Evolutionary conservation across 495 filamentous ascomycete genomes (phyloP).

Genomic region (Xylaria bambusicola): DNA sequence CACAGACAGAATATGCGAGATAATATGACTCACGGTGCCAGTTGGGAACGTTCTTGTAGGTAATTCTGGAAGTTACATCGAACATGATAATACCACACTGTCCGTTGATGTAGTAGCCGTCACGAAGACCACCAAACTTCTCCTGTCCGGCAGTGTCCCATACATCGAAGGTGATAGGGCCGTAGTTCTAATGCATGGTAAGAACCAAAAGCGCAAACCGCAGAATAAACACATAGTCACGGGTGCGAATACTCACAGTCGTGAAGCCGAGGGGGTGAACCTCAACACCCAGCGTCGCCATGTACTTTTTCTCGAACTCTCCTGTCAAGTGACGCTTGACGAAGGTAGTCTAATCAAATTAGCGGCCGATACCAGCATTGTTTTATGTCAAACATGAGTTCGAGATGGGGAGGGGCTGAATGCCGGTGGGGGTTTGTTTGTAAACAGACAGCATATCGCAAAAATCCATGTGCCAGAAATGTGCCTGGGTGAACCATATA

Average conservation of each 20-base stretch:
- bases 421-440: conserved; percentile 23
- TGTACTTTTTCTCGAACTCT: conserved; percentile 99
- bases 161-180: conserved; percentile 97
- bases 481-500: conserved; percentile 29
- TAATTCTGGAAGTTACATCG: conserved; percentile 99
- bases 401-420: conserved; percentile 26
- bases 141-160: conserved; percentile 99
- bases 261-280: conserved; percentile 94
- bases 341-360: conserved; percentile 83
- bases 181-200: conserved; percentile 72
- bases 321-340: conserved; percentile 99
- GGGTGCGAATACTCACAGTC: conserved; percentile 72
- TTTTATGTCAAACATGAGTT: conserved; percentile 9
- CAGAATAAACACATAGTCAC: conserved; percentile 15
- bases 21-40: conserved; percentile 86
- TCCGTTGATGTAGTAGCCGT: conserved; percentile 99
- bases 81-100: conserved; percentile 99
- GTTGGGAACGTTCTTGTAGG: conserved; percentile 99
- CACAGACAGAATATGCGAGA: not conserved
- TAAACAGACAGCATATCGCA: conserved; percentile 24
- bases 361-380: conserved; percentile 27
- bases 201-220: conserved; percentile 27
- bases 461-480: conserved; percentile 18
- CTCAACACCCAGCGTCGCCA: conserved; percentile 98
- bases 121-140: conserved; percentile 99